These are phyloP conservation scores for Schizosaccharomyces versatilis DNA, from an alignment of 1,139 yeast genomes.

Conservation along the genomic window DNA sequence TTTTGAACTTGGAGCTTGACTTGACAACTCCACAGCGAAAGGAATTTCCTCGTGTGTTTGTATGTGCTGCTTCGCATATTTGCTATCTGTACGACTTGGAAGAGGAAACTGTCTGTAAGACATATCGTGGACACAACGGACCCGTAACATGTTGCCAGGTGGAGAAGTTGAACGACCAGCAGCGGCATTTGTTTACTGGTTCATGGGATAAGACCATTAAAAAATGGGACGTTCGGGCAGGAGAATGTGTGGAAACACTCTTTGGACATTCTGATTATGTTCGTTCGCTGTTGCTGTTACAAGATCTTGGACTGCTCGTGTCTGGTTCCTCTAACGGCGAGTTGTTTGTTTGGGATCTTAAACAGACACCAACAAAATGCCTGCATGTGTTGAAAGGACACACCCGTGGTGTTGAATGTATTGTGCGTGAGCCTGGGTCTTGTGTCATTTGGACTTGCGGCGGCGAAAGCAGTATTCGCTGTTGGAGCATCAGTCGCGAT, in stretches of 20 bases:
- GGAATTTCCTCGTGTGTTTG: background rate
- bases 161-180: background rate
- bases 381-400: background rate
- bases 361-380: background rate
- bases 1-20: background rate
- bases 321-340: background rate
- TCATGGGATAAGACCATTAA: constrained; percentile 19
- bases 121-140: background rate
- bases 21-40: background rate
- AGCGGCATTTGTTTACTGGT: constrained; percentile 5
- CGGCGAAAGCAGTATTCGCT: constrained; percentile 1
- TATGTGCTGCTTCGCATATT: background rate
- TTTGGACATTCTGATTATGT: constrained; percentile 92
- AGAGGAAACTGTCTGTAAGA: background rate
- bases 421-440: background rate
- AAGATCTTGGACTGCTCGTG: background rate
- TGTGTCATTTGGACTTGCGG: constrained; percentile 1
- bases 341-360: background rate
- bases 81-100: background rate
- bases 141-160: background rate
- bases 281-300: constrained; percentile 48
- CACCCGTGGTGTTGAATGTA: background rate
- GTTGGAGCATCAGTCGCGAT: background rate
- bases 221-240: constrained; percentile 79
- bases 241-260: constrained; percentile 36